Evolutionary conservation across 805 yeast genomes (phyloP), one percentile per base, ranked within the genome.

Genomic region (Yarrowia sp.): DNA sequence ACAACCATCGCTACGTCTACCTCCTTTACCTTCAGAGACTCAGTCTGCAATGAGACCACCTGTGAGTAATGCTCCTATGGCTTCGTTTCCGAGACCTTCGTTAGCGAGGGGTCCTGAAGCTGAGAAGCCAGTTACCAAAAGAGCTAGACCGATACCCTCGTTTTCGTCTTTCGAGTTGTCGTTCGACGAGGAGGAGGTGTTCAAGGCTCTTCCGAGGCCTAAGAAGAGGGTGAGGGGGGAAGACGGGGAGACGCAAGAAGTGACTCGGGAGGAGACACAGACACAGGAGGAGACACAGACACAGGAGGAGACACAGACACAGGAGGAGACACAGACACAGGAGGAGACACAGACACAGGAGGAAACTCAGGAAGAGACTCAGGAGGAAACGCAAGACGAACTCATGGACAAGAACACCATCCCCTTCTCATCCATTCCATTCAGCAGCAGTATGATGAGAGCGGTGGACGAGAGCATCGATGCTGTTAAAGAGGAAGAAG

Each of bases 401-500:
- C 10, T 11, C 5, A 9, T n/a, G 19, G 19, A 42, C 16, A n/a
- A 42, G 3, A 8, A 15, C 38, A 49, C 14, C 10, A 3, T 36
- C 19, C 55, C 26, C 22, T 4, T 5, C 5, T 50, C 56, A 2
- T 35, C 41, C 5, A n/a, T 35, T 0, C 41, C 56, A 4, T 50
- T 56, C 49, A 56, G 64, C 16, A 56, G 64, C 49, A 56, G 64
- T 15, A 32, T 42, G 49, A 2, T 56, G 14, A 11, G 64, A 26
- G 64, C 64, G 5, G 64, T 56, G 48, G 64, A 56, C 5, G 12
- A 56, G 64, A 56, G 64, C n/a, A 41, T 56, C 8, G 64, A 42
- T n/a, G 40, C 40, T 11, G 22, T 43, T 5, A 43, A 56, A 16
- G 4, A 9, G 38, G 48, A 43, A 19, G 41, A 56, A 2, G 49